A percentile compares a stretch with the other conserved stretches of the same genome.
phyloP scores from a whole-genome alignment of 2,329 filamentous ascomycete species.

The Pestalotiopsis sp. region DNA sequence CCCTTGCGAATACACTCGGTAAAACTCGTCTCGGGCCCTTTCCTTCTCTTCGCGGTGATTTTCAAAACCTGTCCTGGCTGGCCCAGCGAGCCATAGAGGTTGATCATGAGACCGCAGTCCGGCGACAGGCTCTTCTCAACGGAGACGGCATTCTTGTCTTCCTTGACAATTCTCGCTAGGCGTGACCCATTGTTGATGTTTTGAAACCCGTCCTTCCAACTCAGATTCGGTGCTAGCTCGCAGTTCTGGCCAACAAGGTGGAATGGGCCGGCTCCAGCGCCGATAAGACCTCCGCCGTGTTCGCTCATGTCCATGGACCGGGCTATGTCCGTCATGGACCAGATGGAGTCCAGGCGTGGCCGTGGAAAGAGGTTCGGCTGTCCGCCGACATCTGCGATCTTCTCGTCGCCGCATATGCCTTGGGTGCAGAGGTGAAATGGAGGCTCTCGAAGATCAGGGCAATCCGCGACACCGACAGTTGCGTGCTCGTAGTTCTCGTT shows the following conservation, averaged over 20 bases:
- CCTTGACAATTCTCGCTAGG: not conserved
- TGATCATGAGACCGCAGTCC: not conserved
- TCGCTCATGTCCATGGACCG: not conserved
- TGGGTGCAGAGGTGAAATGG: not conserved
- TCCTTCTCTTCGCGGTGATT: not conserved
- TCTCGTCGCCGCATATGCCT: not conserved
- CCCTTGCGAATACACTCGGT: not conserved
- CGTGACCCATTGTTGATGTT: not conserved
- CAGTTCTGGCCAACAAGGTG: not conserved
- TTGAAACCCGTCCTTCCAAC: not conserved
- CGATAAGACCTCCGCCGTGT: not conserved
- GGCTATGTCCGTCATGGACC: not conserved
- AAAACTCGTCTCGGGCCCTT: not conserved
- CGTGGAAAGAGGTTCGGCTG: not conserved
- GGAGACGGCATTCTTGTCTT: not conserved
- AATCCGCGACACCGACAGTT: not conserved
- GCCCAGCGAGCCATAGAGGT: not conserved
- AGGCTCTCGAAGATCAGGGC: not conserved
- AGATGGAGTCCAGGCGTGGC: not conserved
- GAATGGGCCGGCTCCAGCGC: slow-evolving; percentile 1
- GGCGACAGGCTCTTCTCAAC: not conserved
- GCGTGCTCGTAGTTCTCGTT: not conserved
- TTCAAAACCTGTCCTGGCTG: not conserved
- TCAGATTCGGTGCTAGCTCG: slow-evolving; percentile 1
- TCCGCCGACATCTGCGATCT: not conserved